Evolutionary conservation across 345 rosid genomes (phyloP).

Genomic region (Brassica rapa): DNA sequence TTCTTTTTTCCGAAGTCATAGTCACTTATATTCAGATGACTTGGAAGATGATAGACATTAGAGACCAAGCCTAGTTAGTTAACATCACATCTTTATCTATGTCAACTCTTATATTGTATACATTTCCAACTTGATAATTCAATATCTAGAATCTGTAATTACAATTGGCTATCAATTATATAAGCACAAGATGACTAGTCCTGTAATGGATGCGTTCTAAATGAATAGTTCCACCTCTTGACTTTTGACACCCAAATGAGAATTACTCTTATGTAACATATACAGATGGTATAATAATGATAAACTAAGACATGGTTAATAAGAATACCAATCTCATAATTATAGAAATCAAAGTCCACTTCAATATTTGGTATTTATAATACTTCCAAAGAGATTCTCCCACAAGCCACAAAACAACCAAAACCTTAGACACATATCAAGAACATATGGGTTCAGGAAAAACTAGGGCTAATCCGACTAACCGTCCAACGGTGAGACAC

Average conservation of each 20-base stretch:
- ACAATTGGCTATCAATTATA: constrained; percentile 1
- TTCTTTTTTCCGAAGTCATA: neutral
- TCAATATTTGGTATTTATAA: neutral
- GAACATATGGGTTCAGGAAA: neutral
- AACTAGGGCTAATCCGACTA: neutral
- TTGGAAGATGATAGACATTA: neutral
- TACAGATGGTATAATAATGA: neutral
- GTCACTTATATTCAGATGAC: constrained; percentile 4
- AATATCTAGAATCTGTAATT: neutral
- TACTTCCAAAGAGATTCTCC: neutral
- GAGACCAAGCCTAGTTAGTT: constrained; percentile 6
- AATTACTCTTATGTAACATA: neutral
- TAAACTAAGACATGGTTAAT: neutral
- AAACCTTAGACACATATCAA: neutral
- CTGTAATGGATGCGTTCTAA: neutral
- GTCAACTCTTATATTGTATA: constrained; percentile 7
- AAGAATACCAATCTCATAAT: neutral
- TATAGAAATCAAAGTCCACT: neutral
- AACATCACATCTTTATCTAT: constrained; percentile 21
- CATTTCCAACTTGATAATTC: neutral
- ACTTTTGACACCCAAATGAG: constrained; percentile 17
- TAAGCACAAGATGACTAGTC: neutral
- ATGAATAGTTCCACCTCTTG: constrained; percentile 16
- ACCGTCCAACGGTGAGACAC: constrained; percentile 25
- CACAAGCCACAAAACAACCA: neutral